These are phyloP conservation scores for Alliaria petiolata DNA, from an alignment of 345 rosid species.

Conservation along the genomic window DNA sequence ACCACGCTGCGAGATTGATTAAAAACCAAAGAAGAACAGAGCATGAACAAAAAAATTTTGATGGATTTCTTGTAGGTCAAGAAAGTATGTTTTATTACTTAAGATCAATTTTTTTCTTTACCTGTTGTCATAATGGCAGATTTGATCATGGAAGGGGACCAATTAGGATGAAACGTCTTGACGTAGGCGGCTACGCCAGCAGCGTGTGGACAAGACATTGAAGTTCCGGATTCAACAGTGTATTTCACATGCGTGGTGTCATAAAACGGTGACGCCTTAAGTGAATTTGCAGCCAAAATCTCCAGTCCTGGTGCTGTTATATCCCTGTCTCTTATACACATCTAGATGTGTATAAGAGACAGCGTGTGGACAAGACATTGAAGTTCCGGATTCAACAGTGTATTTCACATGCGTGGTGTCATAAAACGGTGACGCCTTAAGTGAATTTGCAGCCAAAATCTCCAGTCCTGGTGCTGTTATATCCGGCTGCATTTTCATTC, in stretches of 20 bases:
- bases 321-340: conserved; percentile 18
- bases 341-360: too few species aligned
- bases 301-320: conserved; percentile 51
- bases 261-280: background rate
- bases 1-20: conserved; percentile 25
- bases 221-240: conserved; percentile 36
- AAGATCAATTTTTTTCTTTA: background rate
- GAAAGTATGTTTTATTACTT: background rate
- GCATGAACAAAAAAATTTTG: background rate
- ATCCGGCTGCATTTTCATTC: conserved; percentile 46
- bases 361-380: conserved; percentile 46
- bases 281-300: conserved; percentile 51
- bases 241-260: conserved; percentile 23
- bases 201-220: conserved; percentile 46
- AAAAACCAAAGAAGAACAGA: background rate
- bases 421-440: background rate
- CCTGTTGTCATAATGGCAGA: conserved; percentile 50
- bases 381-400: conserved; percentile 36
- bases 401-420: conserved; percentile 21
- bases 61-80: background rate
- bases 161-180: conserved; percentile 39
- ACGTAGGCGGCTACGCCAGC: conserved; percentile 41
- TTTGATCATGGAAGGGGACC: conserved; percentile 46
- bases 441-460: conserved; percentile 53
- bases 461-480: conserved; percentile 51